A percentile compares a stretch with the other conserved stretches of the same genome.
phyloP scores from a whole-genome alignment of 2,329 filamentous ascomycete species.

The Xylaria sp. region DNA sequence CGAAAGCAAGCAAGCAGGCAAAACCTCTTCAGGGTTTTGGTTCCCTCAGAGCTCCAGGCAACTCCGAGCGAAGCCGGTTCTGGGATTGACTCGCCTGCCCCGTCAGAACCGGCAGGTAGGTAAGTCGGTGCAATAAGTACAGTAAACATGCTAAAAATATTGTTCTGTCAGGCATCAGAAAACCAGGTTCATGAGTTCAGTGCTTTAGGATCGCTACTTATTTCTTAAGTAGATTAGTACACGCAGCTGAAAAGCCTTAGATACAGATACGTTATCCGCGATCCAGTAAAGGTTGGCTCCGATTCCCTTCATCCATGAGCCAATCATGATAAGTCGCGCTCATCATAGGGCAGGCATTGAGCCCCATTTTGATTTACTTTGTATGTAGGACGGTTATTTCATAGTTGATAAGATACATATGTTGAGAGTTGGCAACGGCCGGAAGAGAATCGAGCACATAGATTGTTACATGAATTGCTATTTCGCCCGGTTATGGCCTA shows the following conservation, averaged over 20 bases:
- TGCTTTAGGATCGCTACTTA: neutral
- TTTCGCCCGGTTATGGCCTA: too few relatives aligned
- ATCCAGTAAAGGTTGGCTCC: constrained; percentile 23
- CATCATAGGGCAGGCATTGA: constrained; percentile 15
- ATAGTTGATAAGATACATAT: neutral
- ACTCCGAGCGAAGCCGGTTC: too few relatives aligned
- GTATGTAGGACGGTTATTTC: neutral
- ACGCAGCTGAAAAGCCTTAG: constrained; percentile 3
- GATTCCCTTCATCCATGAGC: constrained; percentile 19
- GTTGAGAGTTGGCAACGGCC: neutral
- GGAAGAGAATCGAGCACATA: too few relatives aligned
- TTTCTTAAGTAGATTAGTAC: too few relatives aligned
- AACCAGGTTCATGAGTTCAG: constrained; percentile 2
- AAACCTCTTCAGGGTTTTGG: neutral
- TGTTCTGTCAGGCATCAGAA: neutral
- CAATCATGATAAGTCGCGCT: constrained; percentile 22
- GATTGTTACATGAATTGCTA: too few relatives aligned
- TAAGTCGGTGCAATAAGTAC: neutral
- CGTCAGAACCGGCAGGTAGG: too few relatives aligned
- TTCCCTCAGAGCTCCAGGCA: too few relatives aligned
- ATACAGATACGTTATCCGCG: constrained; percentile 21
- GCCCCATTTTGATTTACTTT: constrained; percentile 16
- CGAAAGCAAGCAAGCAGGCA: neutral
- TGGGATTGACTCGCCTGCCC: too few relatives aligned
- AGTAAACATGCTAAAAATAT: constrained; percentile 13